Conservation (phyloP, 345 rosid species). For the Gossypium rotundifolium region DNA sequence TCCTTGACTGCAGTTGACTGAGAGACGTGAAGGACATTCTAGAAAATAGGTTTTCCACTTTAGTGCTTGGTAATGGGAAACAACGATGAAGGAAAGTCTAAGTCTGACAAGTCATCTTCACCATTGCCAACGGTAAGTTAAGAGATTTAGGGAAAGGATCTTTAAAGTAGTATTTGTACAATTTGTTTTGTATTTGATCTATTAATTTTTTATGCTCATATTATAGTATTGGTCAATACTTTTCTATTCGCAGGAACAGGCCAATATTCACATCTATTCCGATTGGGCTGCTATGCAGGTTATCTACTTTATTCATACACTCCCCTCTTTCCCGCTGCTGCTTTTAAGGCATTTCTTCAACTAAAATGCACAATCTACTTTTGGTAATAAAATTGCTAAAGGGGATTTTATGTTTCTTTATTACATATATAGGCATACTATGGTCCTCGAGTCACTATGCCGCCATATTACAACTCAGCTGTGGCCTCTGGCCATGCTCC, state of each 20-base stretch:
- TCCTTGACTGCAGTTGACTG: slow-evolving; percentile 8
- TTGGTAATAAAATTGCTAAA: not conserved
- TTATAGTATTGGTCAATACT: slow-evolving; percentile 27
- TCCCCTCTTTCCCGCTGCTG: not conserved
- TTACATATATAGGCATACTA: slow-evolving; percentile 65
- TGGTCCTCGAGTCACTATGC: slow-evolving; percentile 74
- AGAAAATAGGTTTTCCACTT: not conserved
- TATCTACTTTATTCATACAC: slow-evolving; percentile 16
- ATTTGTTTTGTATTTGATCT: not conserved
- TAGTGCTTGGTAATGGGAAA: slow-evolving; percentile 55
- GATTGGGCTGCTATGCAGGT: slow-evolving; percentile 98
- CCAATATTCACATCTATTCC: slow-evolving; percentile 67
- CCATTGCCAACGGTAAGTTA: slow-evolving; percentile 49
- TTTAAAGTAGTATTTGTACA: not conserved
- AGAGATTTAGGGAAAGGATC: not conserved
- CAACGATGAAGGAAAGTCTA: slow-evolving; percentile 65
- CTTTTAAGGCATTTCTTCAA: not conserved
- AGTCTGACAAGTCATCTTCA: slow-evolving; percentile 58
- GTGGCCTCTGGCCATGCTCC: slow-evolving; percentile 74
- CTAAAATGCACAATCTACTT: not conserved
- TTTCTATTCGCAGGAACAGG: slow-evolving; percentile 58
- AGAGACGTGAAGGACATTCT: not conserved
- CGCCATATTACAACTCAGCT: slow-evolving; percentile 72
- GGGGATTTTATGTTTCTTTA: slow-evolving; percentile 11
- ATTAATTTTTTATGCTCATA: not conserved